Evolutionary conservation across 1,284 basidiomycete species (phyloP).

Genomic region (Boletellus deceptivus): DNA sequence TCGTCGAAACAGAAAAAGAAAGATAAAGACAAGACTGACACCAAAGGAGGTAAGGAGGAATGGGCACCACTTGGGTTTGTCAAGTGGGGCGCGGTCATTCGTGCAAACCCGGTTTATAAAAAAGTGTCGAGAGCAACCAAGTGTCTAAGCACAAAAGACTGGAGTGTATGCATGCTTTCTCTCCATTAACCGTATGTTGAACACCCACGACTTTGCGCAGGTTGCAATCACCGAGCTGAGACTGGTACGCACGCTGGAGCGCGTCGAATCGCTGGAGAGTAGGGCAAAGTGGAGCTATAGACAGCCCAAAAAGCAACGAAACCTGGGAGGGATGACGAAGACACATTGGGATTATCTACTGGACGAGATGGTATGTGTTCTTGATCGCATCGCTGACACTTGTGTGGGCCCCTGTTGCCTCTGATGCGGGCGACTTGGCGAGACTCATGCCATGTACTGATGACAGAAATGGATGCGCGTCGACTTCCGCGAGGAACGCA

Average conservation of each 20-base stretch:
- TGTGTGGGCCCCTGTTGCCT: not conserved
- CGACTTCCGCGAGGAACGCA: conserved; percentile 92
- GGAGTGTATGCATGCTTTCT: conserved; percentile 56
- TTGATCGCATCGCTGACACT: not conserved
- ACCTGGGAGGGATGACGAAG: conserved; percentile 75
- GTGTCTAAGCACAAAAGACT: conserved; percentile 73
- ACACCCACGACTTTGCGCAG: conserved; percentile 36
- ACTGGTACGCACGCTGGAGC: conserved; percentile 78
- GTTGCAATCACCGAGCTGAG: conserved; percentile 76
- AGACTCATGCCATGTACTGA: conserved; percentile 7
- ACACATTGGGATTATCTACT: conserved; percentile 95
- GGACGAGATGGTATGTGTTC: conserved; percentile 85
- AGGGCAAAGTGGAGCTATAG: conserved; percentile 88
- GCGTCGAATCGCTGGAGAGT: conserved; percentile 83
- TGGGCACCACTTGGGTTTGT: conserved; percentile 65
- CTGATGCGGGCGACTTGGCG: not conserved
- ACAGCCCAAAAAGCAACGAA: conserved; percentile 93
- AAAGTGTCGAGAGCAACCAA: conserved; percentile 67
- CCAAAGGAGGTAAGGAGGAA: conserved; percentile 61
- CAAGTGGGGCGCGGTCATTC: conserved; percentile 68
- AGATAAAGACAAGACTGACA: conserved; percentile 49
- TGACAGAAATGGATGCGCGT: conserved; percentile 92
- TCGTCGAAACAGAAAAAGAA: conserved; percentile 56
- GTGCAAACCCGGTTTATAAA: conserved; percentile 71
- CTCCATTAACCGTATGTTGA: not conserved